Evolutionary conservation across 306 rosid genomes (phyloP), one percentile per base, ranked within the genome.

Genomic region (Acacia crassicarpa): DNA sequence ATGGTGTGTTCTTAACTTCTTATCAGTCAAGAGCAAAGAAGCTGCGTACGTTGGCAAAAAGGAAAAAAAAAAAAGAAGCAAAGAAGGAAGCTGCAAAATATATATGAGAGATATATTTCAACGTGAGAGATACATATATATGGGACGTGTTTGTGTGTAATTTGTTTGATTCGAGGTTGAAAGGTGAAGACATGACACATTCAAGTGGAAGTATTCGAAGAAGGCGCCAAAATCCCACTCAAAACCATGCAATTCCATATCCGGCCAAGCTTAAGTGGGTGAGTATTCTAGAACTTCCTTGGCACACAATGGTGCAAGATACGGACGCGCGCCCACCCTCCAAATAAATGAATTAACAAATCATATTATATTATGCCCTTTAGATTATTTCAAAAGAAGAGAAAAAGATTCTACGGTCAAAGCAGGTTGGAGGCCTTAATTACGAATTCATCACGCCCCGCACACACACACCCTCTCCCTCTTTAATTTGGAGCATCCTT

Each of bases 211-310:
- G 77, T 76, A 78, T 30, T 67, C 45, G 76, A 51, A 79, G 91
- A 91, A 91, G 82, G 76, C 75, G 90, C 92, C 94, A 86, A 91
- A 89, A 78, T 69, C 62, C 70, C 91, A 87, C 86, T 84, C 87
- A 89, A 84, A 89, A 87, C 82, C 91, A 91, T 83, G 90, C 91
- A 87, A 87, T 75, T 72, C 80, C 43, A 73, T 65, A 61, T 65
- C 68, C 73, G 80, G 82, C 89, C 83, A 79, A 63, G 81, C 85
- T 75, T 44, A 79, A 75, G 83, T 35, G 78, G 74, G 33, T 48
- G 62, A 82, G 79, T 74, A 27, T 80, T 90, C 89, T 87, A 83
- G 80, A 85, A 83, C 70, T 82, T 83, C 86, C 59, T 74, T 68
- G 11, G 43, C 59, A 43, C 59, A 43, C 44, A 83, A 19, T 54